Evolutionary conservation across 1,284 basidiomycete species (phyloP), one percentile per base, ranked within the genome.

Genomic region (Tilletia indica): DNA sequence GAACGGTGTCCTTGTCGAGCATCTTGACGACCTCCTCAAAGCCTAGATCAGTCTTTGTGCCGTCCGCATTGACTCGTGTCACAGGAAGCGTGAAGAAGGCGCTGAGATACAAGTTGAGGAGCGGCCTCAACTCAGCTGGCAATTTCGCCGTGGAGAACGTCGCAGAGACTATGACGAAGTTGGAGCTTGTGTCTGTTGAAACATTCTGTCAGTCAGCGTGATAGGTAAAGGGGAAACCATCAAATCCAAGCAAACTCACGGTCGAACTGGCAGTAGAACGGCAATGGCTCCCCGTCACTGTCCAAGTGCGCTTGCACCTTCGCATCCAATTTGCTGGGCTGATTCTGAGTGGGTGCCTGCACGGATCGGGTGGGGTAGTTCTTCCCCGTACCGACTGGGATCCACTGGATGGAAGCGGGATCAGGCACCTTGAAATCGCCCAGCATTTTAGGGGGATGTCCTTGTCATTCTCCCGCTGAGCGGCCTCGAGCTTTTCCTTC

Each of bases 11-110:
- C 79, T 93, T 89, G 83, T 97, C 94, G 1, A 99, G 89, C 73
- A 89, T 89, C 84, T 95, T 91, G 74, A 98, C 89, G 31, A 98
- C 95, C 73, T 97, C 89, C 85, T 98, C 96, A 81, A 95, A 93
- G 2, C 88, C 87, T 58, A 99, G 86, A 9, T 64, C 61, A 6
- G 36, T 34, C 42, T 86, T 85, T 11, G 68, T 54, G 6, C 56
- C 66, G 73, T 90, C 89, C 1, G 94, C 94, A 73, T 89, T 87
- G 25, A 89, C 87, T 49, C 91, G 88, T 68, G 87, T 89, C 64
- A 99, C 88, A 11, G 95, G 94, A 0, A 98, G 88, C 25, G 93
- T 91, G 86, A 98, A 99, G 86, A 99, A 92, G 0, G 93, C 88
- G 36, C 89, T 88, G 42, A 93, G 88, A 83, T 97, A 95, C n/a